Evolutionary conservation across 345 rosid species (phyloP).

Genomic region (Eucalyptus polybractea): DNA sequence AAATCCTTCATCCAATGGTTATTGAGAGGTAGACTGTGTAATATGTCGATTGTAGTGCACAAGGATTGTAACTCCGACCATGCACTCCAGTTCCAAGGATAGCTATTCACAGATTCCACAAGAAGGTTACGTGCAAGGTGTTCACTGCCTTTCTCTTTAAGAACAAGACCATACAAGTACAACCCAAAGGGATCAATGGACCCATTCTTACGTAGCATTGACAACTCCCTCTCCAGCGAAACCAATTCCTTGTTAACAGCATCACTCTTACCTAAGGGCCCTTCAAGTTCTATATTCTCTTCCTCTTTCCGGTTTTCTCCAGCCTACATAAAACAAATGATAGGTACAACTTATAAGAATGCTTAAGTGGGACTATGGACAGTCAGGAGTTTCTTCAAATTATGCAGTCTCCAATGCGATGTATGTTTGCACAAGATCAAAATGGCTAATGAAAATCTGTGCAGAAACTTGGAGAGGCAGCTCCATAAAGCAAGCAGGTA

Average conservation of each 20-base stretch:
- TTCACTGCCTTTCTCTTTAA: conserved; percentile 82
- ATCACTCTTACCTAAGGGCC: conserved; percentile 72
- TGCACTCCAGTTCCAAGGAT: conserved; percentile 99
- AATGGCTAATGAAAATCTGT: background rate
- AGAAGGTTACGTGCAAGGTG: conserved; percentile 60
- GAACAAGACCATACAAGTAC: conserved; percentile 80
- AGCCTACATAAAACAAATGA: conserved; percentile 35
- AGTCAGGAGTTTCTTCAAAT: background rate
- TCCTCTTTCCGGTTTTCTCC: conserved; percentile 97
- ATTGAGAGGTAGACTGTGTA: conserved; percentile 60
- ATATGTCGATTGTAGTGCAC: conserved; percentile 56
- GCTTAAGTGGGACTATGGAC: background rate
- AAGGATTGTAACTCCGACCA: conserved; percentile 88
- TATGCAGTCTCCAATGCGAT: background rate
- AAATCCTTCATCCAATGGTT: conserved; percentile 99
- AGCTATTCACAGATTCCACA: conserved; percentile 83
- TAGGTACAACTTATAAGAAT: background rate
- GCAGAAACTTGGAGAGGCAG: background rate
- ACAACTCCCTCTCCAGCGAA: conserved; percentile 74
- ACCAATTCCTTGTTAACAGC: conserved; percentile 65
- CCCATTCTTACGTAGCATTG: conserved; percentile 58
- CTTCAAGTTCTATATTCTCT: conserved; percentile 89
- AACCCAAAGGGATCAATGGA: conserved; percentile 72
- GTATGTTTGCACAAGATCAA: background rate
- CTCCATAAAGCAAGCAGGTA: background rate